Evolutionary conservation across 768 basidiomycete genomes (phyloP), one percentile per base, ranked within the genome.

Genomic region (Suillus paluster): DNA sequence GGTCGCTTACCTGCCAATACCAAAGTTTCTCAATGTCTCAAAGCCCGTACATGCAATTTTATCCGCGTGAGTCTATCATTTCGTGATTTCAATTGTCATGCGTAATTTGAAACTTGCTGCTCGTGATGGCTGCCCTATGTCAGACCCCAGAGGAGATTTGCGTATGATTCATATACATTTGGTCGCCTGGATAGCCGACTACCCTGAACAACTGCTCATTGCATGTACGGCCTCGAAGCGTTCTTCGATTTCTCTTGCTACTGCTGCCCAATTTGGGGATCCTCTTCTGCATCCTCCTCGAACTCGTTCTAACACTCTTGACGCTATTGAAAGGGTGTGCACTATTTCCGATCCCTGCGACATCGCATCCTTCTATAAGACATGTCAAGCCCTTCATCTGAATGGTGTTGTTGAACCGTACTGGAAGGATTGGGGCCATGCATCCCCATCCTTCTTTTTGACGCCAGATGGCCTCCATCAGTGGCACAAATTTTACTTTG

Each of bases 1-100:
- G 1, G 63, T 66, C 3, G 75, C 72, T 1, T 66, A 76, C 5
- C 66, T 78, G 1, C 77, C 77, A 2, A 70, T 78, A 9, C 68
- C 74, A 0, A 72, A 69, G 15, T 78, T 78, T 14, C 15, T 44
- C 6, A 21, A 70, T 45, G 64, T 48, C 1, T 57, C 67, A 0
- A 67, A 58, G 11, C 61, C 73, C 10, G 39, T 74, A 8, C 69
- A 67, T 12, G 66, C 71, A 9, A 56, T 79, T 0, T 55, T 79
- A n/a, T 68, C 65, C n/a, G 60, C 58, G 27, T 56, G 69, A 4
- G 60, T 79, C 0, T 70, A 69, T 33, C 77, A 79, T 52, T 54
- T 63, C 8, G 67, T 67, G 34, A 58, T 79, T 0, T 75, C 78
- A 27, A 64, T 75, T 4, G 61, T 79, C 19, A 66, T 68, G 19